phyloP scores from a whole-genome alignment of 352 stramenopile genomes.

The Saprolegnia parasitica region DNA sequence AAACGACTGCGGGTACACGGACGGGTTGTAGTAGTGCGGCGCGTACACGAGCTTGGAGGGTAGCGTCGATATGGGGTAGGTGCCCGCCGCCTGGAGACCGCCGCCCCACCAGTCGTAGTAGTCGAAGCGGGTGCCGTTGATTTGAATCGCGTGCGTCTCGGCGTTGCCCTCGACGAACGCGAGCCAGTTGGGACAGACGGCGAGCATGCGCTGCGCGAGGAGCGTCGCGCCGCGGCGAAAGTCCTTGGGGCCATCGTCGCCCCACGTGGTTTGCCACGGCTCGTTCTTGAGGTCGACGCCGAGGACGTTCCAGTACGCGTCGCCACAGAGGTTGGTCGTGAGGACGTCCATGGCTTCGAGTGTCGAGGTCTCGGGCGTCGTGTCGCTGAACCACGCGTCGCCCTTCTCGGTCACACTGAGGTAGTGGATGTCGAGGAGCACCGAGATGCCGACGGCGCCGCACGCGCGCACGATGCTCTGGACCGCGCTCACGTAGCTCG shows the following conservation, averaged over 20 bases:
- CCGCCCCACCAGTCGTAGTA: slow-evolving; percentile 73
- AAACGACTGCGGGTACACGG: slow-evolving; percentile 55
- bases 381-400: slow-evolving; percentile 51
- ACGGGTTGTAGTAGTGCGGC: slow-evolving; percentile 72
- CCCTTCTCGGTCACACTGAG: slow-evolving; percentile 40
- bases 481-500: slow-evolving; percentile 52
- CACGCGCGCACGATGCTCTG: slow-evolving; percentile 48
- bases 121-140: slow-evolving; percentile 35
- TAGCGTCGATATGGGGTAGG: slow-evolving; percentile 38
- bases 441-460: slow-evolving; percentile 48
- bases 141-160: slow-evolving; percentile 38
- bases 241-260: slow-evolving; percentile 34
- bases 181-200: slow-evolving; percentile 55
- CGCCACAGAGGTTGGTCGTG: slow-evolving; percentile 45
- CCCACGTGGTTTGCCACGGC: slow-evolving; percentile 55
- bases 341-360: slow-evolving; percentile 46
- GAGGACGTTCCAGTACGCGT: slow-evolving; percentile 62
- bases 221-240: slow-evolving; percentile 50
- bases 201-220: slow-evolving; percentile 63
- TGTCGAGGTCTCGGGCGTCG: slow-evolving; percentile 44
- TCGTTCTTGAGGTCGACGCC: slow-evolving; percentile 72
- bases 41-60: slow-evolving; percentile 59
- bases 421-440: slow-evolving; percentile 68
- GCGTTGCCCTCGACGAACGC: slow-evolving; percentile 66
- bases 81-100: slow-evolving; percentile 41